A percentile compares a stretch with the other conserved stretches of the same genome.
Conservation (phyloP, 305 asterid genomes). For the Solanum aculeatissimum region DNA sequence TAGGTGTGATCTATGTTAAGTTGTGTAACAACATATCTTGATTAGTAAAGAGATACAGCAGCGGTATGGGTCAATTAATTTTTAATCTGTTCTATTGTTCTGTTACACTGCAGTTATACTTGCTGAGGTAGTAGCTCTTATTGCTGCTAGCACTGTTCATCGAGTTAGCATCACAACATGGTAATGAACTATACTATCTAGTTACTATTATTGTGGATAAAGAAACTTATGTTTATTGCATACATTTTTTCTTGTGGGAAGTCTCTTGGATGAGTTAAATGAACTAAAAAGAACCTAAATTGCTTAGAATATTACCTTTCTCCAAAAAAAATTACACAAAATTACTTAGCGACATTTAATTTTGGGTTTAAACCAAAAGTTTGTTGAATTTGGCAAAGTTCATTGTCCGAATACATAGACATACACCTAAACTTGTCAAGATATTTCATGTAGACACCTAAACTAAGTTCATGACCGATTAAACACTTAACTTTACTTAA, state of each 20-base stretch:
- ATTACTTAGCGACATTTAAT: background rate
- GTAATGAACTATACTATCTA: slow-evolving; percentile 22
- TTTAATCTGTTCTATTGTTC: background rate
- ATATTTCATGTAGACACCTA: background rate
- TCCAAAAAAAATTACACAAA: background rate
- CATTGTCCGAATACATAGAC: background rate
- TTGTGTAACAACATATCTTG: background rate
- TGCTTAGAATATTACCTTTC: background rate
- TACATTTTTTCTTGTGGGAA: background rate
- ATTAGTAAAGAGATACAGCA: background rate
- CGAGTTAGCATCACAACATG: slow-evolving; percentile 97
- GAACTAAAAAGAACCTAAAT: background rate
- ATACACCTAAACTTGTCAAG: background rate
- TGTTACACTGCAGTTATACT: slow-evolving; percentile 46
- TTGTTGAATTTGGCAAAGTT: background rate
- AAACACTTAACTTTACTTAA: too few species aligned
- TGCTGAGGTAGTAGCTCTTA: slow-evolving; percentile 75
- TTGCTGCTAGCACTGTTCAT: slow-evolving; percentile 87
- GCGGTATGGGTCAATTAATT: background rate
- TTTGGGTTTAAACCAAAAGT: background rate
- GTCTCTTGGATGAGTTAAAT: background rate
- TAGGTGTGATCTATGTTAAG: background rate
- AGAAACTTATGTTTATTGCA: background rate
- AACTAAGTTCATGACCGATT: background rate
- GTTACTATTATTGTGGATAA: background rate